Conservation (phyloP, 2,329 filamentous ascomycete species). For the Verticillium tricorpus region DNA sequence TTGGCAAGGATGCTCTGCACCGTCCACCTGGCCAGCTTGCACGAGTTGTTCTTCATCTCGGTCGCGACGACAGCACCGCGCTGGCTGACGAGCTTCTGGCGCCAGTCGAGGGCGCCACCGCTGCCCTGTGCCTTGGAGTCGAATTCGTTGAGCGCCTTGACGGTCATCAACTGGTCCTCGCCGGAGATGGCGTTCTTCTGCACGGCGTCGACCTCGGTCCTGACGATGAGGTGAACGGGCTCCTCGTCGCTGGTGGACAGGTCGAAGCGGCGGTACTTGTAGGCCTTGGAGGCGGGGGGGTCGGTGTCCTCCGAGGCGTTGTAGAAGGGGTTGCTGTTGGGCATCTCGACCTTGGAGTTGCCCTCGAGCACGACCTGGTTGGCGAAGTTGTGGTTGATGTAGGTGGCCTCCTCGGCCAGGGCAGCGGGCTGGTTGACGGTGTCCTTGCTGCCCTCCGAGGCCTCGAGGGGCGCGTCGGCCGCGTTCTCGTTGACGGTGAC, state of each 20-base stretch:
- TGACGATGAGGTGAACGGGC: constrained; percentile 86
- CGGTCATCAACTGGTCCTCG: constrained; percentile 84
- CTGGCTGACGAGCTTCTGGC: constrained; percentile 88
- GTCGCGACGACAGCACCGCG: constrained; percentile 96
- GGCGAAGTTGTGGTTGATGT: constrained; percentile 99
- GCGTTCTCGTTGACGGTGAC: constrained; percentile 99
- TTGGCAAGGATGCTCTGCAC: constrained; percentile 94
- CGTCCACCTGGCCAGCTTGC: constrained; percentile 97
- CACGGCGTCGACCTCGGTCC: constrained; percentile 91
- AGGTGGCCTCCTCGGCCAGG: constrained; percentile 93
- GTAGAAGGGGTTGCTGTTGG: constrained; percentile 95
- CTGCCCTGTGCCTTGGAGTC: constrained; percentile 96
- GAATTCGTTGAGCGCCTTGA: constrained; percentile 98
- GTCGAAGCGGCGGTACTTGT: constrained; percentile 98
- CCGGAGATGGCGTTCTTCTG: constrained; percentile 91
- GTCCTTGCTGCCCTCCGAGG: constrained; percentile 89
- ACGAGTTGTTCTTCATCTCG: constrained; percentile 99
- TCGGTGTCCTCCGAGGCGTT: constrained; percentile 89
- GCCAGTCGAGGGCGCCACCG: constrained; percentile 94
- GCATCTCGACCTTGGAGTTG: constrained; percentile 75
- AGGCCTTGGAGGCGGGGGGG: constrained; percentile 90
- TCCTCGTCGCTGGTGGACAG: constrained; percentile 92
- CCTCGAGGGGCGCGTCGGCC: constrained; percentile 87
- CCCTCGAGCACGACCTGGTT: constrained; percentile 90
- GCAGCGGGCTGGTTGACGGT: constrained; percentile 89